These are phyloP conservation scores for Sphagnum tenellum DNA, from an alignment of 225 moss, liverwort and hornwort species.

Conservation along the genomic window DNA sequence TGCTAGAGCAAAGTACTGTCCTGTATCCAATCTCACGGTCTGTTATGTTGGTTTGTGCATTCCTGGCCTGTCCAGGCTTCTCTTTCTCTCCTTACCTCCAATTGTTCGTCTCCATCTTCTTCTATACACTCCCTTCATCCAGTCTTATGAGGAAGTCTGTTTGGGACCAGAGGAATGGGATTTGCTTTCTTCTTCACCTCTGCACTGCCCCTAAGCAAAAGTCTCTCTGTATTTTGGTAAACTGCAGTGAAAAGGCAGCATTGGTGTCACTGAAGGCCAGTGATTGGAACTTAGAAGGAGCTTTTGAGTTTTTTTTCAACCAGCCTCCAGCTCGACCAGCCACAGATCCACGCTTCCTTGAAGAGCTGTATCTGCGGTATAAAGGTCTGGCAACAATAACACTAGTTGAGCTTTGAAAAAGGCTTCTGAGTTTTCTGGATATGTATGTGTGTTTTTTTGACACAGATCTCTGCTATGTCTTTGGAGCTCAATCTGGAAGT, in stretches of 20 bases:
- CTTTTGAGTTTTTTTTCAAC: slow-evolving; percentile 84
- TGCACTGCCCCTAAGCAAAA: too few species aligned
- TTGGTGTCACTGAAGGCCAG: slow-evolving; percentile 81
- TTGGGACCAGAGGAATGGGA: too few species aligned
- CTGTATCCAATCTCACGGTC: not conserved
- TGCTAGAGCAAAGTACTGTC: slow-evolving; percentile 76
- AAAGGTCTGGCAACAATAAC: slow-evolving; percentile 41
- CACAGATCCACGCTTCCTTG: slow-evolving; percentile 80
- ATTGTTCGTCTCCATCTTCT: too few species aligned
- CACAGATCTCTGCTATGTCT: not conserved
- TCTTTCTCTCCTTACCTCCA: too few species aligned
- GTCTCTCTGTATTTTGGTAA: not conserved
- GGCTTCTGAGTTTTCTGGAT: slow-evolving; percentile 7
- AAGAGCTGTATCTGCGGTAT: slow-evolving; percentile 82
- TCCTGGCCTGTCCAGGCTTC: not conserved
- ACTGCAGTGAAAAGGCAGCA: slow-evolving; percentile 86
- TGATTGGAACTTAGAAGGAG: slow-evolving; percentile 96
- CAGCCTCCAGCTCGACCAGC: slow-evolving; percentile 79
- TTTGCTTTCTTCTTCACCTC: too few species aligned
- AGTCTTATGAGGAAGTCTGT: too few species aligned
- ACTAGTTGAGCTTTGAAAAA: too few species aligned
- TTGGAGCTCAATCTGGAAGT: not conserved
- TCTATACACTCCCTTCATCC: too few species aligned
- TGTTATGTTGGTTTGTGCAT: not conserved
- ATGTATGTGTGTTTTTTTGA: not conserved